Percentiles rank a stretch among this genome's conserved stretches.
phyloP scores from a whole-genome alignment of 2,329 filamentous ascomycete genomes.

The Xylariales sp. region DNA sequence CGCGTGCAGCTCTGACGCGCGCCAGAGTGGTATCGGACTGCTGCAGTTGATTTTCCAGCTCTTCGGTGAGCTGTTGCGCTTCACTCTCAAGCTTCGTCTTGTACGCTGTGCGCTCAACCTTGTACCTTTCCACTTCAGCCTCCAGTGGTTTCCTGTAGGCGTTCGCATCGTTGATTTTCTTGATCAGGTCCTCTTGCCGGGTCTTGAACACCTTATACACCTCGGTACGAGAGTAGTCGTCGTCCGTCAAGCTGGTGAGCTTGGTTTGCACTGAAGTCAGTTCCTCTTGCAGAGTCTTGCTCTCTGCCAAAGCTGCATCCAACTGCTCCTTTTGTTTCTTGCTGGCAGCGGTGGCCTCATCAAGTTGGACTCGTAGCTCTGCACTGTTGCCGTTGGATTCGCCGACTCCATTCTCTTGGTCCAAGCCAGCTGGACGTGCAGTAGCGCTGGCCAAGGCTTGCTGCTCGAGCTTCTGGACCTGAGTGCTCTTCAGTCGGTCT shows the following conservation, averaged over 20 bases:
- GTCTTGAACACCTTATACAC: conserved; percentile 88
- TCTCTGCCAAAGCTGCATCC: conserved; percentile 72
- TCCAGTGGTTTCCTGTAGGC: conserved; percentile 79
- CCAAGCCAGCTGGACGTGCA: conserved; percentile 39
- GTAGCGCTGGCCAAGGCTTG: conserved; percentile 72
- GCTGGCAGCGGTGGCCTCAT: conserved; percentile 70
- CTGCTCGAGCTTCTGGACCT: conserved; percentile 87
- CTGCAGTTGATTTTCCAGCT: conserved; percentile 78
- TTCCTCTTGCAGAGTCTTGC: conserved; percentile 69
- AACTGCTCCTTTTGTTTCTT: conserved; percentile 87
- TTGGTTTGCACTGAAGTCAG: conserved; percentile 67
- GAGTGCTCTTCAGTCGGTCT: conserved; percentile 80
- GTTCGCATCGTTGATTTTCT: conserved; percentile 85
- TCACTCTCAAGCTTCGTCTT: conserved; percentile 79
- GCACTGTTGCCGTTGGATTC: conserved; percentile 53
- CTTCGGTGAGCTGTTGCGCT: conserved; percentile 63
- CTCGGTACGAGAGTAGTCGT: conserved; percentile 89
- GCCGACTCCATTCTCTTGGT: conserved; percentile 50
- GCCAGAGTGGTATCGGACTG: conserved; percentile 80
- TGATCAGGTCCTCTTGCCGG: conserved; percentile 89
- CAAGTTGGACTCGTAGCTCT: conserved; percentile 70
- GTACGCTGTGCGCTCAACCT: conserved; percentile 79
- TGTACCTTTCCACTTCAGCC: conserved; percentile 79
- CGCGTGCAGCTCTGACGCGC: conserved; percentile 75
- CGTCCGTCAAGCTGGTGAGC: conserved; percentile 73